Evolutionary conservation across 1,139 yeast genomes (phyloP), one percentile per base, ranked within the genome.

Genomic region (Geotrichum europaeum): DNA sequence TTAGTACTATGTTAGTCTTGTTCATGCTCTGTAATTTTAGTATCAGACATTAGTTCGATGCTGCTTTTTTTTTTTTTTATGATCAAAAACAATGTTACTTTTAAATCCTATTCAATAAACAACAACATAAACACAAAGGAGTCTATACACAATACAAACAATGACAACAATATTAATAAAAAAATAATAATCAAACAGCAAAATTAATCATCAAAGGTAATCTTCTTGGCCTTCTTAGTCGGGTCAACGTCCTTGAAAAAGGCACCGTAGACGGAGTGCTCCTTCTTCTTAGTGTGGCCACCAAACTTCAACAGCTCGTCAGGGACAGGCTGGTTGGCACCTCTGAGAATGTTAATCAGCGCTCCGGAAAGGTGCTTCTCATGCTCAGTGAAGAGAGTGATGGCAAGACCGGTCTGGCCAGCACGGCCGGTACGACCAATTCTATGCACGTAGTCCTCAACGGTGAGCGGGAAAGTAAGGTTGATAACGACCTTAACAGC

Each of bases 351-450:
- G 72, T 94, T 94, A 77, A 89, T 87, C 68, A 94, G 79, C 3
- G 96, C 98, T 65, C 99, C 99, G 65, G 97, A 88, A 60, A 95
- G 81, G 73, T 94, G 99, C 76, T 94, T 94, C 73, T 94, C 99
- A 70, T 92, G 96, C 68, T 92, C 98, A 9, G 99, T 95, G 59
- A 74, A 61, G 60, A 69, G 66, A 60, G 75, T 60, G 49, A 66
- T 63, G 28, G 78, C 75, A 55, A 72, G 68, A 66, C 99, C 99
- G 47, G 80, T 78, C 65, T 83, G 82, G 64, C 97, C 97, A 63
- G 94, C 96, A 77, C 99, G 84, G 55, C 96, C 98, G 25, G 98
- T 92, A 80, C 99, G 86, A 63, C 99, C 99, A 67, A 92, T 87
- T 77, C 99, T 84, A 75, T 94, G 99, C 56, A 94, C 99, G 71